phyloP scores from a whole-genome alignment of 306 rosid species.

The Vigna reflexopilosa region DNA sequence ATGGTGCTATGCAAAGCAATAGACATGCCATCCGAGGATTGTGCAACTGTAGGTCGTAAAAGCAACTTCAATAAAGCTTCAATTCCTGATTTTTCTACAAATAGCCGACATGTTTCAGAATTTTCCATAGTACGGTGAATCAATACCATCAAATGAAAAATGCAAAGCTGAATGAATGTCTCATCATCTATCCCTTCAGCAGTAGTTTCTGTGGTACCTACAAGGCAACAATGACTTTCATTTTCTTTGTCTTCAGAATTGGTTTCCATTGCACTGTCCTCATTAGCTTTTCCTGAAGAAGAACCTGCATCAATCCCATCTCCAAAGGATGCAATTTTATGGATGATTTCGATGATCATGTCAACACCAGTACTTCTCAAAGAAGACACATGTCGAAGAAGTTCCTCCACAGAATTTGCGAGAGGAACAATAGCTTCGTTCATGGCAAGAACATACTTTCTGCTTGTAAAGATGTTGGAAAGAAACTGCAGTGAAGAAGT shows the following conservation, averaged over 20 bases:
- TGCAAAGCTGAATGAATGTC: slow-evolving; percentile 75
- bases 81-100: slow-evolving; percentile 95
- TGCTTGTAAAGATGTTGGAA: slow-evolving; percentile 84
- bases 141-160: slow-evolving; percentile 92
- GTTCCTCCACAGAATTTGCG: slow-evolving; percentile 96
- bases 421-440: slow-evolving; percentile 94
- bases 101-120: slow-evolving; percentile 90
- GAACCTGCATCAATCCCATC: slow-evolving; percentile 56
- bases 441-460: slow-evolving; percentile 81
- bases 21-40: slow-evolving; percentile 95
- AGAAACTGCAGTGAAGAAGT: slow-evolving; percentile 74
- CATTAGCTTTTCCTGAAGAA: slow-evolving; percentile 67
- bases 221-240: slow-evolving; percentile 60
- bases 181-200: slow-evolving; percentile 74
- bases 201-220: slow-evolving; percentile 58
- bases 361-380: slow-evolving; percentile 89
- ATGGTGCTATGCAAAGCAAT: slow-evolving; percentile 95
- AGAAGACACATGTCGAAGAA: slow-evolving; percentile 89
- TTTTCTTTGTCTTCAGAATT: slow-evolving; percentile 75
- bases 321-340: slow-evolving; percentile 72
- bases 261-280: slow-evolving; percentile 82
- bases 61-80: slow-evolving; percentile 87
- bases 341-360: slow-evolving; percentile 81
- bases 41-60: slow-evolving; percentile 76
- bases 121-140: slow-evolving; percentile 96